Percentiles rank a stretch among this genome's conserved stretches.
phyloP scores from a whole-genome alignment of 2,329 filamentous ascomycete species.

The Colletotrichum sp. region DNA sequence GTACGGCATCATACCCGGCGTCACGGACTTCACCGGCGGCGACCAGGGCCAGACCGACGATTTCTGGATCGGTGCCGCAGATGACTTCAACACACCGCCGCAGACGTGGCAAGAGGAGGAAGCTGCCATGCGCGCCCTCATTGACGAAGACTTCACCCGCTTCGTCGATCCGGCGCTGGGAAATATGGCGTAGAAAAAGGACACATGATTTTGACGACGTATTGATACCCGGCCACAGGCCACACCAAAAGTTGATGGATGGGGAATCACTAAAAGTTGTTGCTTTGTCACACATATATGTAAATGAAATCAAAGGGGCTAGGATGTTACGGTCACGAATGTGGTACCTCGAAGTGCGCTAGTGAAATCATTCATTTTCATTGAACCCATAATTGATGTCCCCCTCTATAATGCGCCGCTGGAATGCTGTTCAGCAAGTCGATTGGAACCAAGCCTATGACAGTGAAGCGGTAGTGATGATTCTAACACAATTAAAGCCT shows the following conservation, averaged over 20 bases:
- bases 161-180: constrained; percentile 21
- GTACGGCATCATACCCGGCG: constrained; percentile 11
- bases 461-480: neutral
- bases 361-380: neutral
- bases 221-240: constrained; percentile 20
- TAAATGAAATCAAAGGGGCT: neutral
- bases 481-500: neutral
- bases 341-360: neutral
- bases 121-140: constrained; percentile 45
- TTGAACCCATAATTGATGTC: neutral
- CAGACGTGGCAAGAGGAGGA: constrained; percentile 49
- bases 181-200: neutral
- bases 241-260: neutral
- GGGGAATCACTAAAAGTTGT: constrained; percentile 6
- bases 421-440: neutral
- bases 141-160: constrained; percentile 21
- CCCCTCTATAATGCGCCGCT: neutral
- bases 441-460: neutral
- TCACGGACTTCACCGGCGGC: neutral
- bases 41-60: constrained; percentile 12
- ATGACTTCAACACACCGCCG: constrained; percentile 30
- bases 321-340: neutral
- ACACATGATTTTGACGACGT: neutral
- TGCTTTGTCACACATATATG: neutral
- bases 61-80: constrained; percentile 35